Evolutionary conservation across 2,329 filamentous ascomycete species (phyloP).

Genomic region (Colletotrichum lupini): DNA sequence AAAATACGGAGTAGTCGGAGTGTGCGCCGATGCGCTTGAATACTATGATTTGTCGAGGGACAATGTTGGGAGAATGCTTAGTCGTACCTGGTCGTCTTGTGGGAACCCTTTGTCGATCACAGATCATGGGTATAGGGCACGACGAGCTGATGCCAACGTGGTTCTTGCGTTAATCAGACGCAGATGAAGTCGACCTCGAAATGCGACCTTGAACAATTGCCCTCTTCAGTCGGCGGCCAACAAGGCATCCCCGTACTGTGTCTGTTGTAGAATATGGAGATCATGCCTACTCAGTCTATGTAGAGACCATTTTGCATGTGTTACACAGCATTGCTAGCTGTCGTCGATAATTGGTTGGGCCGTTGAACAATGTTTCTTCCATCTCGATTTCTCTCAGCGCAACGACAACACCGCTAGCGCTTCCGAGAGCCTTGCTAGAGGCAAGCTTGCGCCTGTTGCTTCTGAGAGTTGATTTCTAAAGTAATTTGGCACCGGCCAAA

Average conservation of each 20-base stretch:
- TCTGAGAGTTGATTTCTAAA: background rate
- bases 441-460: background rate
- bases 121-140: conserved; percentile 15
- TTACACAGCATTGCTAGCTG: background rate
- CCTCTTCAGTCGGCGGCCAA: background rate
- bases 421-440: background rate
- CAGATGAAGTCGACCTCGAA: background rate
- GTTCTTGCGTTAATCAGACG: conserved; percentile 32
- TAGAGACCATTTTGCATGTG: background rate
- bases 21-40: conserved; percentile 14
- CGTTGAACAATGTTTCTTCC: background rate
- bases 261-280: background rate
- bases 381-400: background rate
- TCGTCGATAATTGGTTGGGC: background rate
- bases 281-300: background rate
- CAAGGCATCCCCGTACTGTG: background rate
- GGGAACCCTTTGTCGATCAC: conserved; percentile 13
- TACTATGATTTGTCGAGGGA: conserved; percentile 7
- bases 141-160: background rate
- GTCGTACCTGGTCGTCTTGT: background rate
- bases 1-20: conserved; percentile 12
- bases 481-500: background rate
- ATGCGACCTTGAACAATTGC: conserved; percentile 8
- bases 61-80: background rate
- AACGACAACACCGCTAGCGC: background rate